A percentile compares a stretch with the other conserved stretches of the same genome.
phyloP scores from a whole-genome alignment of 2,329 filamentous ascomycete genomes.

The Pyrenochaeta sp. region DNA sequence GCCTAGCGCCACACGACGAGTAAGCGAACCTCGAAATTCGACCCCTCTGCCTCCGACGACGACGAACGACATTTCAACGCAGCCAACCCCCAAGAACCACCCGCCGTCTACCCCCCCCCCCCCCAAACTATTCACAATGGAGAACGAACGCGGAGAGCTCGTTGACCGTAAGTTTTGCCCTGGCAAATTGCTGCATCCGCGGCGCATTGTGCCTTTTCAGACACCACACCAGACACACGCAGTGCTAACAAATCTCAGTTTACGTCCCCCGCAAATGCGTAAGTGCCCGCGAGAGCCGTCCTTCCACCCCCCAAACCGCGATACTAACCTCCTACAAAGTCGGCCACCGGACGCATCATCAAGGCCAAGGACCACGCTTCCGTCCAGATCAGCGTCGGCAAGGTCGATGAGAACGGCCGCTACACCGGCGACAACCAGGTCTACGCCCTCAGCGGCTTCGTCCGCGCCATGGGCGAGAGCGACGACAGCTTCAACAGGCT shows the following conservation, averaged over 20 bases:
- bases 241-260: constrained; percentile 32
- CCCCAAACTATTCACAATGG: constrained; percentile 80
- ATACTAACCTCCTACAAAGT: constrained; percentile 36
- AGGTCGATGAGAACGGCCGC: constrained; percentile 98
- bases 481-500: constrained; percentile 97
- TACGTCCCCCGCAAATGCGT: constrained; percentile 54
- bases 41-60: constrained; percentile 18
- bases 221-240: constrained; percentile 64
- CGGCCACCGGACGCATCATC: constrained; percentile 83
- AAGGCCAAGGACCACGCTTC: constrained; percentile 99
- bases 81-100: constrained; percentile 31
- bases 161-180: constrained; percentile 71
- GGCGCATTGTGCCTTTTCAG: not conserved
- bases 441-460: constrained; percentile 97
- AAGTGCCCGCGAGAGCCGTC: constrained; percentile 18
- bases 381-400: constrained; percentile 95
- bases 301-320: constrained; percentile 13
- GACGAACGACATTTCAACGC: constrained; percentile 37
- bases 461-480: constrained; percentile 96
- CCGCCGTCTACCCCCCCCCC: constrained; percentile 34
- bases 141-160: constrained; percentile 99
- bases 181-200: not conserved
- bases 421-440: constrained; percentile 97
- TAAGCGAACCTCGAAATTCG: constrained; percentile 26
- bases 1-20: constrained; percentile 8